Base-by-base conservation (phyloP, 2,329 filamentous ascomycete genomes). In the Orbilia blumenaviensis region DNA sequence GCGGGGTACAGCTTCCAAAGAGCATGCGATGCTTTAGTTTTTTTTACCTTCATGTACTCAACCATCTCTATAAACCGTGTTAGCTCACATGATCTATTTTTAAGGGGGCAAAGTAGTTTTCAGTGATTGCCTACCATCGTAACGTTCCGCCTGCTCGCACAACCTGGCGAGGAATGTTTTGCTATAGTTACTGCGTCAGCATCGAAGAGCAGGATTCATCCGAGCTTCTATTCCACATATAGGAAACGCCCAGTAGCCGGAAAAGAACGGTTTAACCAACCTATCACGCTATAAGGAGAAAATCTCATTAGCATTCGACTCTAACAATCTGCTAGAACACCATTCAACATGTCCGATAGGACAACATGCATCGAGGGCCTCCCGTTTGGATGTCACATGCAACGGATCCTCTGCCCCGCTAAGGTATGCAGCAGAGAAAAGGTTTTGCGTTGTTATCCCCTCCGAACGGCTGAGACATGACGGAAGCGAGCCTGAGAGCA, bases 81-180 rank as follows among this genome's bases (percentile, higher is more conserved):
- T 44, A 75, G 71, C 63, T 6, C 44, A 0, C 34, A 25, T 36
- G 3, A 7, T 34, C 29, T 38, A 36, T 29, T 9, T 56, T 38
- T 7, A 27, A 23, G 32, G 50, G 32, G 52, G 42, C 23, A 10
- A 12, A 12, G 2, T 36, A 23, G n/a, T n/a, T n/a, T n/a, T 56
- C 18, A 38, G 52, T 21, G 18, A 56, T 36, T 56, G 52, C 52
- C 63, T 78, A 80, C 80, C 95, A 94, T 99, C 94, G 87, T 99
- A 99, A 84, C 94, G 94, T 89, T 98, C 95, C 84, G 95, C 95
- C 90, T 99, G 95, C 92, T 98, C 95, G 89, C 95, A 98, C 84
- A 99, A 93, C 88, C 95, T 91, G 86, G 95, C 95, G 85, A 98
- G 93, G 89, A 98, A 98, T 84, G 95, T 98, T 91, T 98, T 98